Evolutionary conservation across 2,329 filamentous ascomycete species (phyloP), one percentile per base, ranked within the genome.

Genomic region (Geosmithia morbida): DNA sequence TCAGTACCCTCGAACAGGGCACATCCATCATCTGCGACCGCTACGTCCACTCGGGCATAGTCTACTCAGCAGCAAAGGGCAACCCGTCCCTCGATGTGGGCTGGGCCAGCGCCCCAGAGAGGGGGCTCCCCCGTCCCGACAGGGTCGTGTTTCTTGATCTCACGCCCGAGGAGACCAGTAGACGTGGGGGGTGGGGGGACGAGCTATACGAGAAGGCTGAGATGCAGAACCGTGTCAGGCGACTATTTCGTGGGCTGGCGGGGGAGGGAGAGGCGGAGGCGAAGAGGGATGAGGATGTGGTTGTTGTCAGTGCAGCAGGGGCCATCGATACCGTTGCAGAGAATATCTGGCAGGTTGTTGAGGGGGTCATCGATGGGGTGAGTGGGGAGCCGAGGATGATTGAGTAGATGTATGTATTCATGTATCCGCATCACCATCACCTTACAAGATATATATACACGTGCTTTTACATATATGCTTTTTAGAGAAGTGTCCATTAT

Each of bases 1-100:
- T 68, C 17, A 48, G 64, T 1, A 67, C 76, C 6, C 63, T 96
- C 6, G 66, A 69, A 1, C 62, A 69, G 1, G 89, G 90, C 8
- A 81, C 73, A 18, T 92, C 79, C 0, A 74, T 98, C 30, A 71
- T 98, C 40, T 81, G 90, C 54, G 92, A 98, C 64, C 81, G 92
- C 44, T 98, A 97, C 68, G 94, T 94, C 61, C 90, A 95, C 69
- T 92, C 85, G 18, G 92, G 92, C 47, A 85, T 89, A 49, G 87
- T 96, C 45, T 98, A 97, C 68, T 87, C 83, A 20, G 87, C 87
- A 0, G 90, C 92, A 3, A 97, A 97, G 61, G 71, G 78, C 43
- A 87, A 86, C 54, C 77, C 81, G 0, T 63, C 69, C 2, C 72
- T 96, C 13, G 68, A 75, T 0, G 69, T 96, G 0, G 65, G 74